A percentile compares a stretch with the other conserved stretches of the same genome.
phyloP scores from a whole-genome alignment of 352 stramenopile genomes.

The Globisporangium viniferum region DNA sequence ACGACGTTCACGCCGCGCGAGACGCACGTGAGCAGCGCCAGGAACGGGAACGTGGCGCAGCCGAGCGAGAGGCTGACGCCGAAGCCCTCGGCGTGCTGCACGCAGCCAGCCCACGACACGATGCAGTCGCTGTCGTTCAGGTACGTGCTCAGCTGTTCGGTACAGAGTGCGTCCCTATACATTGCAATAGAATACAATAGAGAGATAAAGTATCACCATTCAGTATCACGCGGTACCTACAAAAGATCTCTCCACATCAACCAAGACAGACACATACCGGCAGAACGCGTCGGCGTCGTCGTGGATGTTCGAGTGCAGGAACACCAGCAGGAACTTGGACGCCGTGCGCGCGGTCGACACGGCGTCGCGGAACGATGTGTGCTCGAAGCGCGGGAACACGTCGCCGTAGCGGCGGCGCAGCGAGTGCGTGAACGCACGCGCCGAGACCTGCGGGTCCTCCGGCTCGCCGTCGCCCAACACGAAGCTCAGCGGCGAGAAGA shows the following conservation, averaged over 20 bases:
- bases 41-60: slow-evolving; percentile 78
- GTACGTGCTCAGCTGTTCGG: slow-evolving; percentile 62
- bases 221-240: background rate
- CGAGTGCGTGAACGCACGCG: slow-evolving; percentile 53
- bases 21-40: slow-evolving; percentile 76
- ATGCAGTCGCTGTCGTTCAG: slow-evolving; percentile 81
- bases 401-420: slow-evolving; percentile 59
- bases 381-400: slow-evolving; percentile 67
- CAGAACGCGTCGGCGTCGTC: slow-evolving; percentile 75
- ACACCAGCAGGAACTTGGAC: slow-evolving; percentile 84
- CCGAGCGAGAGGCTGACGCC: slow-evolving; percentile 79
- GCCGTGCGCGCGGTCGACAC: slow-evolving; percentile 72
- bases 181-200: background rate
- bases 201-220: slow-evolving; percentile 9
- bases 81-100: slow-evolving; percentile 79
- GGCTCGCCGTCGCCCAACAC: slow-evolving; percentile 68
- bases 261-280: slow-evolving; percentile 26
- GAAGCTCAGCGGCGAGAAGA: slow-evolving; percentile 73
- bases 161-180: slow-evolving; percentile 59
- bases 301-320: slow-evolving; percentile 83
- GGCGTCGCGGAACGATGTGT: slow-evolving; percentile 78
- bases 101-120: slow-evolving; percentile 79
- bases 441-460: slow-evolving; percentile 56
- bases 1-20: slow-evolving; percentile 78
- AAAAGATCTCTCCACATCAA: background rate